Conservation (phyloP, 23 red algal species). For the Gracilaria domingensis region DNA sequence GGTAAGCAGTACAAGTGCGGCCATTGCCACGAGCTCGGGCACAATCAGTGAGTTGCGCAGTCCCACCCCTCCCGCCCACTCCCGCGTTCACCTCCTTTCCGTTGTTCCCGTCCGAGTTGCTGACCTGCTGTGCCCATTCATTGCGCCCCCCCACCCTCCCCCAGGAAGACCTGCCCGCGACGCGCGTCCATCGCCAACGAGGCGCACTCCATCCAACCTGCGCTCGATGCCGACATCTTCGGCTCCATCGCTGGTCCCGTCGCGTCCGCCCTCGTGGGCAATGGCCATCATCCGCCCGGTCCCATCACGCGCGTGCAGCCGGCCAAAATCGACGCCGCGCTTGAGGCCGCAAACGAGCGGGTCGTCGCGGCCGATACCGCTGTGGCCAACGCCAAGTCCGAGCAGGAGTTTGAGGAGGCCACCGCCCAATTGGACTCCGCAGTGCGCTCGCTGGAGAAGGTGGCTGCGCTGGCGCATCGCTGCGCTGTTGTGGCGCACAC, state of each 20-base stretch:
- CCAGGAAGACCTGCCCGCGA: conserved; percentile 62
- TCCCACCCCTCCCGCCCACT: not conserved
- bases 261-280: conserved; percentile 8
- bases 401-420: conserved; percentile 64
- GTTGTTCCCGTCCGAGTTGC: not conserved
- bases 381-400: conserved; percentile 27
- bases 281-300: conserved; percentile 29
- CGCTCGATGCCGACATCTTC: conserved; percentile 53
- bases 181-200: conserved; percentile 20
- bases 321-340: conserved; percentile 53
- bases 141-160: not conserved
- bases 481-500: conserved; percentile 44
- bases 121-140: not conserved
- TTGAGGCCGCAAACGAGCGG: conserved; percentile 56
- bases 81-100: not conserved
- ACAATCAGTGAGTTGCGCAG: conserved; percentile 74
- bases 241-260: conserved; percentile 2
- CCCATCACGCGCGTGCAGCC: conserved; percentile 41
- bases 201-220: conserved; percentile 44
- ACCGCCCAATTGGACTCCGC: conserved; percentile 37
- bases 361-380: conserved; percentile 42
- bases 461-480: conserved; percentile 36
- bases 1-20: conserved; percentile 74
- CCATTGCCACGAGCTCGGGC: conserved; percentile 61
- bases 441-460: conserved; percentile 54